Evolutionary conservation across 1,284 basidiomycete genomes (phyloP).

Genomic region (Rhodotorula sp.): DNA sequence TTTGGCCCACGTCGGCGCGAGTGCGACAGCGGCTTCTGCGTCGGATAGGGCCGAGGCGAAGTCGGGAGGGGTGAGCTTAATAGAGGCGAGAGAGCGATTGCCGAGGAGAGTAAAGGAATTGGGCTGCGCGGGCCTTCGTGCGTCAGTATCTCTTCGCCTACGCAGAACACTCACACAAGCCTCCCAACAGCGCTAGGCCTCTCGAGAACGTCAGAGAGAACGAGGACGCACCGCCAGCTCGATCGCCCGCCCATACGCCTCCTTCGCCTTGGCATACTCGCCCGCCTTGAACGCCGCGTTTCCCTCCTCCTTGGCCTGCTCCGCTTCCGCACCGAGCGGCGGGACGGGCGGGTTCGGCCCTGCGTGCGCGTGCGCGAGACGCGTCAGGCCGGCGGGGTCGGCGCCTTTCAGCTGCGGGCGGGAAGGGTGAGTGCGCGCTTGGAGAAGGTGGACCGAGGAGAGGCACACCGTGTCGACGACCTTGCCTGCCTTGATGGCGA

Average conservation of each 20-base stretch:
- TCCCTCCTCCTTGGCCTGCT: conserved; percentile 36
- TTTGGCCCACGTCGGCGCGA: conserved; percentile 39
- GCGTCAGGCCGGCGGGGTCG: conserved; percentile 39
- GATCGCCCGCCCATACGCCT: conserved; percentile 37
- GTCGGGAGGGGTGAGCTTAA: conserved; percentile 21
- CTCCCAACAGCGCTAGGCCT: no score
- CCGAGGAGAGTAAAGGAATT: conserved; percentile 24
- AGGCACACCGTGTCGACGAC: conserved; percentile 38
- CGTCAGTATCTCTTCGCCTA: not conserved
- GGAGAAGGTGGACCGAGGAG: not conserved
- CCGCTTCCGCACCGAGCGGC: conserved; percentile 35
- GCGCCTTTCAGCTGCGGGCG: conserved; percentile 36
- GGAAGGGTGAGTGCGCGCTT: not conserved
- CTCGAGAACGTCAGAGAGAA: no score
- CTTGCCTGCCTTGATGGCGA: conserved; percentile 40
- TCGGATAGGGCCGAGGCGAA: conserved; percentile 28
- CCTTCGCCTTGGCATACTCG: conserved; percentile 20
- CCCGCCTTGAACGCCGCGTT: conserved; percentile 38
- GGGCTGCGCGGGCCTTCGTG: conserved; percentile 3
- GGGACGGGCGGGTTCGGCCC: conserved; percentile 44
- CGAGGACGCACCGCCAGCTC: conserved; percentile 18
- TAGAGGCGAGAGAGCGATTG: conserved; percentile 37
- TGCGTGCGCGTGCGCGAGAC: conserved; percentile 37
- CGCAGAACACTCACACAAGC: no score
- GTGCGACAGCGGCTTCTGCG: conserved; percentile 27